Conservation (phyloP, 2,329 filamentous ascomycete genomes). For the Fusarium euwallaceae region DNA sequence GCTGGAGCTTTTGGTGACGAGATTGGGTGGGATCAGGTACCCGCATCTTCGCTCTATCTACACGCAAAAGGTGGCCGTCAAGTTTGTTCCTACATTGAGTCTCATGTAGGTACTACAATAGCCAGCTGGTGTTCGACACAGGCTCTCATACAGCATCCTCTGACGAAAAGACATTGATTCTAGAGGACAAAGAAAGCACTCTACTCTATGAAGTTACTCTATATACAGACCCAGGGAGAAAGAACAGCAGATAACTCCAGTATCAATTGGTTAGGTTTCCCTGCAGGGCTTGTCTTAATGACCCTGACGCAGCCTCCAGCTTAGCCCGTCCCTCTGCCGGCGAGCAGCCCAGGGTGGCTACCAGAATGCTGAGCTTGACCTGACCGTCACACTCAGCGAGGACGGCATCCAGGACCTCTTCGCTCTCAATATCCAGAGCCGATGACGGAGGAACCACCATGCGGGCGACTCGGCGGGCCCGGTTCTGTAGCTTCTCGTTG, state of each 20-base stretch:
- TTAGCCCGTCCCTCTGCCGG: neutral
- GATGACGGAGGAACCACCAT: slow-evolving; percentile 16
- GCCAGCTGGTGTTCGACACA: neutral
- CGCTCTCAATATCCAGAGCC: slow-evolving; percentile 1
- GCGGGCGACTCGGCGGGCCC: neutral
- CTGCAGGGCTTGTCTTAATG: neutral
- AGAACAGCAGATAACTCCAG: neutral
- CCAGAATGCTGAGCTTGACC: slow-evolving; percentile 22
- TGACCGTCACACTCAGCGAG: slow-evolving; percentile 19
- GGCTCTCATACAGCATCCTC: neutral
- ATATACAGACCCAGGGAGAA: neutral
- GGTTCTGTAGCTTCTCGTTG: neutral
- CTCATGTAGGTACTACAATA: neutral
- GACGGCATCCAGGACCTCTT: slow-evolving; percentile 11
- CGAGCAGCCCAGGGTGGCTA: slow-evolving; percentile 8
- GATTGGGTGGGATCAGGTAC: neutral
- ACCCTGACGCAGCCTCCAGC: slow-evolving; percentile 3
- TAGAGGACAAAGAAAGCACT: neutral
- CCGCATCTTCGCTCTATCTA: neutral
- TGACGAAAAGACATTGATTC: neutral
- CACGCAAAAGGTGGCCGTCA: neutral
- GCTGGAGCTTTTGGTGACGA: neutral
- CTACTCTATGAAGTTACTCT: neutral
- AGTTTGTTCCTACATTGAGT: neutral
- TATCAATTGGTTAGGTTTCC: neutral